Evolutionary conservation across 2,329 filamentous ascomycete genomes (phyloP), one percentile per base, ranked within the genome.

Genomic region (Botrytis fabae): DNA sequence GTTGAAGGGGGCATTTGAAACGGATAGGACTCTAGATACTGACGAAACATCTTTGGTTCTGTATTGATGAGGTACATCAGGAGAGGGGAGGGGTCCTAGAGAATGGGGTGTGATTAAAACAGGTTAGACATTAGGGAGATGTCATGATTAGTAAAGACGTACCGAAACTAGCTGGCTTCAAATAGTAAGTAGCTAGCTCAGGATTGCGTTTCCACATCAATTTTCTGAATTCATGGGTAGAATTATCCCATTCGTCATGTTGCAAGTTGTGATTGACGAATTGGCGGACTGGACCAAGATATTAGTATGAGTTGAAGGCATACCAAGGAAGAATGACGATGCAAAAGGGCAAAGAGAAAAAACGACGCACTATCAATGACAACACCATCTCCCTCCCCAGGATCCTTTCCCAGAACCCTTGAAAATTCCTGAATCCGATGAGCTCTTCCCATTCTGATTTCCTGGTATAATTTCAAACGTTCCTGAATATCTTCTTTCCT

Each of bases 391-490:
- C 79, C 79, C 1, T 82, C 81, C 2, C 82, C 80, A 4, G 83
- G 80, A 74, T 90, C 86, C 72, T 79, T 78, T 0, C 88, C 89
- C 0, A 84, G 83, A 40, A 85, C 78, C 42, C 90, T 84, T 2
- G 89, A 88, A 73, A 84, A 86, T 20, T 88, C 83, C 76, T 92
- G 90, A 10, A 92, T 86, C 18, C 73, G 83, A 32, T 87, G 84
- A 0, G 88, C 89, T 46, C 91, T 85, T 35, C 86, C 85, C 61
- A 88, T 85, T 5, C 91, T 83, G 70, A 87, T 86, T 48, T 85
- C 82, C 73, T 91, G 82, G 76, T 91, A 92, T 0, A 92, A 81
- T 72, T 84, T 83, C 18, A 93, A 81, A 0, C 90, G 84, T 12
- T 86, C 85, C 0, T 85, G 81, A 0, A 92, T 81, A 0, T 89